These are phyloP conservation scores for Mortierella sp. DNA, from an alignment of 371 early-diverging fungal genomes.

Conservation along the genomic window DNA sequence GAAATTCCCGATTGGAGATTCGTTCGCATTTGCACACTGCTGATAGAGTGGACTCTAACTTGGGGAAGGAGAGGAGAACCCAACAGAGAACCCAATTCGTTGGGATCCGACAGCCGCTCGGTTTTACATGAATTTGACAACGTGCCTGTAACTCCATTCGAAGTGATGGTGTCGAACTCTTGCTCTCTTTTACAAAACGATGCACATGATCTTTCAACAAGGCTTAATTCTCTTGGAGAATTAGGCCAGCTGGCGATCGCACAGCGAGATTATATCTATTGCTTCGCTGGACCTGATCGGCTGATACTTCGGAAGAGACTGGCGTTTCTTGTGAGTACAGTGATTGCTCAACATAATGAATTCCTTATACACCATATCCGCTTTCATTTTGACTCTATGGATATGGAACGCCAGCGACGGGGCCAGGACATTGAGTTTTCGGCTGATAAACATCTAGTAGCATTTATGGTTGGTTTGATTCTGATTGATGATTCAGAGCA, in stretches of 20 bases:
- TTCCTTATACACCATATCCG: slow-evolving; percentile 12
- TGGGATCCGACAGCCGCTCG: neutral
- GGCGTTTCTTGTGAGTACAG: slow-evolving; percentile 11
- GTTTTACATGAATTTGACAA: neutral
- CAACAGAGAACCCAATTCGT: neutral
- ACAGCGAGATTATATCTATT: slow-evolving; percentile 13
- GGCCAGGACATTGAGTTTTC: neutral
- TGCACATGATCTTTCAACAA: neutral
- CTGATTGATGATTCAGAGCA: neutral
- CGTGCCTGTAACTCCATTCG: neutral
- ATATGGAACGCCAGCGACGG: neutral
- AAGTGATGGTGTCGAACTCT: slow-evolving; percentile 3
- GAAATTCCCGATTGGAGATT: slow-evolving; percentile 35
- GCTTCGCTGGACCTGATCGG: slow-evolving; percentile 9
- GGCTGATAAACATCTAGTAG: neutral
- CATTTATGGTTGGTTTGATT: slow-evolving; percentile 7
- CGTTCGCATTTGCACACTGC: slow-evolving; percentile 10
- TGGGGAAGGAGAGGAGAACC: neutral
- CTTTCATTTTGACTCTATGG: neutral
- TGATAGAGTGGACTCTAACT: slow-evolving; percentile 15
- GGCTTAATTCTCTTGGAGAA: neutral
- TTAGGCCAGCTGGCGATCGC: neutral
- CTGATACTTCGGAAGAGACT: slow-evolving; percentile 15
- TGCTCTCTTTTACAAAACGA: neutral
- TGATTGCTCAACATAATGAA: slow-evolving; percentile 5